Evolutionary conservation across 169 alveolate species (phyloP).

Genomic region (Hepatocystis sp.): DNA sequence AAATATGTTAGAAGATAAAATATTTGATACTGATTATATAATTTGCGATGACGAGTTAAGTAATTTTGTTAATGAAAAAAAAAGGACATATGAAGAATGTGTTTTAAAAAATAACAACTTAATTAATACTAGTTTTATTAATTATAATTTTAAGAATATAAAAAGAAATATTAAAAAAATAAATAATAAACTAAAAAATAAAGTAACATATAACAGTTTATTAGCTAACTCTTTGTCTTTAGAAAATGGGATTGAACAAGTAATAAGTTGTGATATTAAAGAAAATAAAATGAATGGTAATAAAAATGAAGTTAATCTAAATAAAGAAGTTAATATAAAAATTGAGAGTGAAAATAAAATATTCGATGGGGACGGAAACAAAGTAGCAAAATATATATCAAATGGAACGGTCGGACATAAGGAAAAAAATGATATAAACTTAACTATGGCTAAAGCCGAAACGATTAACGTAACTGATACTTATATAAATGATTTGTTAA

Average conservation of each 20-base stretch:
- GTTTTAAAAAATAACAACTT: slow-evolving; percentile 51
- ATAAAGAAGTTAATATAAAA: neutral
- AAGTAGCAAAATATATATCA: too few species aligned
- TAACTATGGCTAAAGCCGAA: neutral
- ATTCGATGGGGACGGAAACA: neutral
- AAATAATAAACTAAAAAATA: slow-evolving; percentile 28
- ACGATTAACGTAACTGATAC: slow-evolving; percentile 34
- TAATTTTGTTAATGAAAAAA: slow-evolving; percentile 49
- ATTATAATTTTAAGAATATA: slow-evolving; percentile 53
- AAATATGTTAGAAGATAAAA: slow-evolving; percentile 46
- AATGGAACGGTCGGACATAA: too few species aligned
- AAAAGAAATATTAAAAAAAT: slow-evolving; percentile 58
- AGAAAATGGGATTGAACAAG: slow-evolving; percentile 3
- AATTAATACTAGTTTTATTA: slow-evolving; percentile 32
- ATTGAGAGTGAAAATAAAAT: neutral
- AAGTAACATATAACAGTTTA: slow-evolving; percentile 4
- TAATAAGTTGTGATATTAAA: too few species aligned
- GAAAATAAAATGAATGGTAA: neutral
- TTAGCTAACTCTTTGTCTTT: slow-evolving; percentile 2
- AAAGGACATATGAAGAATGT: slow-evolving; percentile 53
- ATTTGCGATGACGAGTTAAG: slow-evolving; percentile 63
- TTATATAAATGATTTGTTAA: slow-evolving; percentile 14
- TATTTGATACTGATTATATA: slow-evolving; percentile 56
- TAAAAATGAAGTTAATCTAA: slow-evolving; percentile 2
- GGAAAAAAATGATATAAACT: neutral